Conservation (phyloP, 2,329 filamentous ascomycete species). For the Saccharata proteae region DNA sequence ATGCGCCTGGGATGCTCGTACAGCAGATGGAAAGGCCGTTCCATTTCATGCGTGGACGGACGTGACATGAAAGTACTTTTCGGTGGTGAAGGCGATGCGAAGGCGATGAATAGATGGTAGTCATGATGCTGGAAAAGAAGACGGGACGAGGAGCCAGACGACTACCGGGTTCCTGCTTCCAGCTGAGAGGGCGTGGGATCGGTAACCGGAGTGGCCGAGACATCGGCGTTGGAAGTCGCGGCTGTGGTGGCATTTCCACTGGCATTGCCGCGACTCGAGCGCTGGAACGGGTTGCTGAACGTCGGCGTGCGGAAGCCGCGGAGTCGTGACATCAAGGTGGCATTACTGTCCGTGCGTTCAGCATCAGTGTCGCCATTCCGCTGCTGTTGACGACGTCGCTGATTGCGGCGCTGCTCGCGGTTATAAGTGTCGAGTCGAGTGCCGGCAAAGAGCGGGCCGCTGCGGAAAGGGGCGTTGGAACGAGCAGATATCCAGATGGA, state of each 20-base stretch:
- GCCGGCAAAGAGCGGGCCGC: slow-evolving; percentile 18
- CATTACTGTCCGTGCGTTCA: background rate
- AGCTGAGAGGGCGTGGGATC: slow-evolving; percentile 10
- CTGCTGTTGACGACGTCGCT: slow-evolving; percentile 4
- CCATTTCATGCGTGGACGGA: too few relatives aligned
- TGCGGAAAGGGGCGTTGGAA: slow-evolving; percentile 19
- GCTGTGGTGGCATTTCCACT: slow-evolving; percentile 4
- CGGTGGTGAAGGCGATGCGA: too few relatives aligned
- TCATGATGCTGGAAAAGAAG: too few relatives aligned
- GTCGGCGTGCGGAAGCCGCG: slow-evolving; percentile 4
- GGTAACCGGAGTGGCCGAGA: background rate
- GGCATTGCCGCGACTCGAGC: slow-evolving; percentile 13
- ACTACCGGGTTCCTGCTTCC: slow-evolving; percentile 10
- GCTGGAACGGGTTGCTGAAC: slow-evolving; percentile 14
- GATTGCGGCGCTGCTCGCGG: slow-evolving; percentile 1
- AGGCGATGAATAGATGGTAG: too few relatives aligned
- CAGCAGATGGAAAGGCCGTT: too few relatives aligned
- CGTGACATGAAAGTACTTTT: too few relatives aligned
- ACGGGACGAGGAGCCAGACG: background rate
- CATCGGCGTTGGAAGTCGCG: background rate
- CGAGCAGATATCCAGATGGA: slow-evolving; percentile 20
- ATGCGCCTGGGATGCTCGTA: too few relatives aligned
- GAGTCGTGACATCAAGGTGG: too few relatives aligned
- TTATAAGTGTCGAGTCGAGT: slow-evolving; percentile 2
- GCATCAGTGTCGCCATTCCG: slow-evolving; percentile 12